Conservation (phyloP, 257 asterid species). For the Solanum acaule region DNA sequence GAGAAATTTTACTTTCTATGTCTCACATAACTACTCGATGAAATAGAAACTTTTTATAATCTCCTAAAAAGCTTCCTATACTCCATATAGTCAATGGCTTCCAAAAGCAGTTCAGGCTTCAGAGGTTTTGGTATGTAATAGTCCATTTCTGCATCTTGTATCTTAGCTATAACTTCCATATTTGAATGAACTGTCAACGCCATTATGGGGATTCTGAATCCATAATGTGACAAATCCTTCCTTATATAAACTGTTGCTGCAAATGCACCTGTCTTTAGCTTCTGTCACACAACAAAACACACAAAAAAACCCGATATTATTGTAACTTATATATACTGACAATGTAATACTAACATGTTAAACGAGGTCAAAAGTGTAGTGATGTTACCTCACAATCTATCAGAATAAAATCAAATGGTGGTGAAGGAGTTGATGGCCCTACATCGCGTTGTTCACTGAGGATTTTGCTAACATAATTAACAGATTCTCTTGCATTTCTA, state of each 20-base stretch:
- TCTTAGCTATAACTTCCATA: slow-evolving; percentile 24
- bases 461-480: slow-evolving; percentile 19
- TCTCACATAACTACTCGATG: background rate
- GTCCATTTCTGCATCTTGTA: slow-evolving; percentile 57
- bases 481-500: slow-evolving; percentile 43
- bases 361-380: background rate
- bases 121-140: slow-evolving; percentile 13
- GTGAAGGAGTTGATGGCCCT: background rate
- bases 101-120: background rate
- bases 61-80: background rate
- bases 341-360: background rate
- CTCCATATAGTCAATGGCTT: slow-evolving; percentile 3
- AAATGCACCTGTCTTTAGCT: slow-evolving; percentile 56
- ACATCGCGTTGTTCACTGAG: slow-evolving; percentile 1
- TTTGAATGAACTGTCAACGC: slow-evolving; percentile 57
- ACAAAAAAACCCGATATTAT: background rate
- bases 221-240: slow-evolving; percentile 28
- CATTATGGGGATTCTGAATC: slow-evolving; percentile 37
- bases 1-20: background rate
- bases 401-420: slow-evolving; percentile 50
- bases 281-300: slow-evolving; percentile 19
- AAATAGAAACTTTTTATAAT: background rate
- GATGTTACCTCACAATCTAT: slow-evolving; percentile 77
- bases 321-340: background rate
- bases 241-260: slow-evolving; percentile 55